Evolutionary conservation across 2,329 filamentous ascomycete genomes (phyloP).

Genomic region (Pseudocercospora cruenta): DNA sequence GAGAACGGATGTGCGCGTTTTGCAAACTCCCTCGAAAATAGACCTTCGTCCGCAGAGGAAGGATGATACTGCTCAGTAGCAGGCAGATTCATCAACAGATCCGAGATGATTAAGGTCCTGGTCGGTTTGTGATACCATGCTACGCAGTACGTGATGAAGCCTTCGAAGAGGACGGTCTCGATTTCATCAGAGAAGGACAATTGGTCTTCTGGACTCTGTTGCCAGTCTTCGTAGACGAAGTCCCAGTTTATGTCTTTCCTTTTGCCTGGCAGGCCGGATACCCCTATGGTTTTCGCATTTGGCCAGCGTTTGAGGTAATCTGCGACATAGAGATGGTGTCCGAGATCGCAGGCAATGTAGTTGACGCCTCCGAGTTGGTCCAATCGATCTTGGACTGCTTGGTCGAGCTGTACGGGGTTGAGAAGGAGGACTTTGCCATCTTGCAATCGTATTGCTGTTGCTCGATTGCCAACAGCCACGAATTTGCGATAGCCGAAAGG

Average conservation of each 20-base stretch:
- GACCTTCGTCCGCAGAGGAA: constrained; percentile 10
- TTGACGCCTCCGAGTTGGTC: constrained; percentile 19
- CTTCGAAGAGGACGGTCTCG: constrained; percentile 22
- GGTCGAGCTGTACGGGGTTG: constrained; percentile 18
- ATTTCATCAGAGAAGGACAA: constrained; percentile 13
- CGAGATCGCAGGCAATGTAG: constrained; percentile 23
- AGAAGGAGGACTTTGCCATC: constrained; percentile 18
- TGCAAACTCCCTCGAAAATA: constrained; percentile 14
- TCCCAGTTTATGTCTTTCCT: constrained; percentile 22
- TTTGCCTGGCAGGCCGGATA: constrained; percentile 14
- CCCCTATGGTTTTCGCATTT: constrained; percentile 21
- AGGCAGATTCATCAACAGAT: constrained; percentile 23
- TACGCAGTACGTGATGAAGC: constrained; percentile 24
- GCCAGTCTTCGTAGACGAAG: constrained; percentile 16
- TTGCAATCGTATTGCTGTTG: constrained; percentile 19
- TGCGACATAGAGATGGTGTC: constrained; percentile 22
- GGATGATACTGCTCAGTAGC: constrained; percentile 15
- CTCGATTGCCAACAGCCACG: constrained; percentile 23
- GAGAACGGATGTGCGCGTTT: constrained; percentile 16
- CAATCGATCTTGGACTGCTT: constrained; percentile 14
- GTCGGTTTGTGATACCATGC: constrained; percentile 25
- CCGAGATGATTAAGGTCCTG: constrained; percentile 18
- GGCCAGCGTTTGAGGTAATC: constrained; percentile 20
- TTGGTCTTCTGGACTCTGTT: constrained; percentile 8
- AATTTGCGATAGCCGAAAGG: constrained; percentile 24